phyloP scores from a whole-genome alignment of 225 moss, liverwort and hornwort genomes.

The Rhytidiadelphus loreus region DNA sequence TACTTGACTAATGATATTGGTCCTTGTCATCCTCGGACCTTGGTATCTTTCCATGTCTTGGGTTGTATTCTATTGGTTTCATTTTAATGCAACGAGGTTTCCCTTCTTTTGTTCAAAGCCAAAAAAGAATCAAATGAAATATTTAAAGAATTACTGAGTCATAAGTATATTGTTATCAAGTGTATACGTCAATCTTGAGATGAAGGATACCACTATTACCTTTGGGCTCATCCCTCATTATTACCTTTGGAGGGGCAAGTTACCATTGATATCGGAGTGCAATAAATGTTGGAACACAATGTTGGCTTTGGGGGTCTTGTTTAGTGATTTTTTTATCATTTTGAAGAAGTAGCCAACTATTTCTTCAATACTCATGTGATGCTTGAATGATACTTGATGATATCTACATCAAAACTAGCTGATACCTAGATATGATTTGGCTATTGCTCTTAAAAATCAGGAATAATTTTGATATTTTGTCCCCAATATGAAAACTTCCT shows the following conservation, averaged over 20 bases:
- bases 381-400: too few species aligned
- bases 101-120: not conserved
- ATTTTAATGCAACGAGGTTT: not conserved
- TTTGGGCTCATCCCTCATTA: rapidly evolving
- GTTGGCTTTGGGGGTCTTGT: rapidly evolving
- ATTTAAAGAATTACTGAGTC: rapidly evolving
- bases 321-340: not conserved
- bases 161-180: not conserved
- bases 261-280: rapidly evolving
- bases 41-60: not conserved
- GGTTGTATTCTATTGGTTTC: not conserved
- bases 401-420: not conserved
- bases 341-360: not conserved
- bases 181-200: rapidly evolving
- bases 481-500: not conserved
- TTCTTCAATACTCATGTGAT: not conserved
- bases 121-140: not conserved
- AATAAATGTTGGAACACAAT: rapidly evolving
- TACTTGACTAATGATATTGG: not conserved
- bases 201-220: too few species aligned
- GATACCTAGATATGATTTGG: too few species aligned
- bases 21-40: not conserved
- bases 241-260: rapidly evolving
- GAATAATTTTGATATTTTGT: too few species aligned
- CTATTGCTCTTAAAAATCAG: not conserved